These are phyloP conservation scores for Chamaecyparis obtusa DNA, from an alignment of 75 land plant genomes.

Conservation along the genomic window DNA sequence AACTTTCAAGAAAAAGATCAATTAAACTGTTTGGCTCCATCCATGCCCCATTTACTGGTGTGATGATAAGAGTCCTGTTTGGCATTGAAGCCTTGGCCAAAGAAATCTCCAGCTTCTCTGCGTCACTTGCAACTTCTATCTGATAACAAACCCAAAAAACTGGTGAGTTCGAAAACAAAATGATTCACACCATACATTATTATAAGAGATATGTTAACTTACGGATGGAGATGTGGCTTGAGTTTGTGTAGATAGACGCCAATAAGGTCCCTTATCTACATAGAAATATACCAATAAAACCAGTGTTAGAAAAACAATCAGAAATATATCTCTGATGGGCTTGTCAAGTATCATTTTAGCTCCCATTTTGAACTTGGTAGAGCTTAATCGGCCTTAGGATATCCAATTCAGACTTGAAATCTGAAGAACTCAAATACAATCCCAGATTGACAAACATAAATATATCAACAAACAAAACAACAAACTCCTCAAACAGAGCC, in stretches of 20 bases:
- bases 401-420: too few species aligned
- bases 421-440: too few species aligned
- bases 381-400: too few species aligned
- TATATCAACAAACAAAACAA: too few species aligned
- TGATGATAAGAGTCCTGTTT: slow-evolving; percentile 67
- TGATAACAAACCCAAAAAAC: background rate
- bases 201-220: background rate
- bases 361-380: background rate
- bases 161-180: background rate
- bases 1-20: slow-evolving; percentile 68
- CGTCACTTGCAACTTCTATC: background rate
- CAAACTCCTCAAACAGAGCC: too few species aligned
- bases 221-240: background rate
- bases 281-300: background rate
- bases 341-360: background rate
- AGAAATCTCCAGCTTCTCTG: slow-evolving; percentile 41
- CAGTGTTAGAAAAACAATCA: background rate
- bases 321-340: background rate
- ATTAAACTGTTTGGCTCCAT: slow-evolving; percentile 52
- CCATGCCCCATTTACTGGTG: slow-evolving; percentile 71
- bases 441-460: too few species aligned
- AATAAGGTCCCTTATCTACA: background rate
- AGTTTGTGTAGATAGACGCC: background rate
- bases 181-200: background rate
- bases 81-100: slow-evolving; percentile 44